Evolutionary conservation across 2,329 filamentous ascomycete genomes (phyloP).

Genomic region (Blastomyces parvus): DNA sequence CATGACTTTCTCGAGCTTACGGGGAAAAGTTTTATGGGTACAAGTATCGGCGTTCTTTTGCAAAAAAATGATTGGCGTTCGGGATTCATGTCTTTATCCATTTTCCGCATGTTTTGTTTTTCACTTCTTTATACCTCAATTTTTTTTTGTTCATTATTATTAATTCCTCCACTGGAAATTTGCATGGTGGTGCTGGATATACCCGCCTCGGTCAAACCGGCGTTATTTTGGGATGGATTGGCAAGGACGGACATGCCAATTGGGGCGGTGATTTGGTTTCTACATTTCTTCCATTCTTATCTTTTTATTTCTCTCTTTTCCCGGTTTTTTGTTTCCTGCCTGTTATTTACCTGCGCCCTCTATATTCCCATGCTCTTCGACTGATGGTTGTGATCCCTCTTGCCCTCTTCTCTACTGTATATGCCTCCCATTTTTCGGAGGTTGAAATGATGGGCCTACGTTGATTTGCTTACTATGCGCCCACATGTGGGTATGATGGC

Average conservation of each 20-base stretch:
- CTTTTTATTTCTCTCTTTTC: slow-evolving; percentile 2
- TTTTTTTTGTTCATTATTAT: slow-evolving; percentile 20
- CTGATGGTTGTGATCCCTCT: not conserved
- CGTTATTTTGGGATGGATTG: slow-evolving; percentile 12
- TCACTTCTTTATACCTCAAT: slow-evolving; percentile 16
- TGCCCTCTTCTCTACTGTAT: not conserved
- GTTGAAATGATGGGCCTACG: not conserved
- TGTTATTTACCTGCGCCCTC: not conserved
- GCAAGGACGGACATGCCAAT: not conserved
- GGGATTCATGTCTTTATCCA: slow-evolving; percentile 12
- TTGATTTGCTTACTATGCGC: not conserved
- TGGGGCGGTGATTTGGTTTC: slow-evolving; percentile 12
- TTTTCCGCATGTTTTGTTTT: slow-evolving; percentile 13
- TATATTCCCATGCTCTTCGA: not conserved
- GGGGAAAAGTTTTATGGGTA: slow-evolving; percentile 11
- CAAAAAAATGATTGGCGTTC: not conserved
- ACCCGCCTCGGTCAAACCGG: slow-evolving; percentile 31
- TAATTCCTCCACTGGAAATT: slow-evolving; percentile 25
- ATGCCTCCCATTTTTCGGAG: not conserved
- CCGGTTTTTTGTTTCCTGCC: not conserved
- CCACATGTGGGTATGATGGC: not conserved
- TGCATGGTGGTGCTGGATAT: slow-evolving; percentile 42
- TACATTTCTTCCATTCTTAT: slow-evolving; percentile 11
- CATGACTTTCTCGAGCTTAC: slow-evolving; percentile 16
- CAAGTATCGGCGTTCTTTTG: slow-evolving; percentile 9